A percentile compares a stretch with the other conserved stretches of the same genome.
Evolutionary conservation across 495 filamentous ascomycete species (phyloP).

Genomic region (Lichenothelia convexa): DNA sequence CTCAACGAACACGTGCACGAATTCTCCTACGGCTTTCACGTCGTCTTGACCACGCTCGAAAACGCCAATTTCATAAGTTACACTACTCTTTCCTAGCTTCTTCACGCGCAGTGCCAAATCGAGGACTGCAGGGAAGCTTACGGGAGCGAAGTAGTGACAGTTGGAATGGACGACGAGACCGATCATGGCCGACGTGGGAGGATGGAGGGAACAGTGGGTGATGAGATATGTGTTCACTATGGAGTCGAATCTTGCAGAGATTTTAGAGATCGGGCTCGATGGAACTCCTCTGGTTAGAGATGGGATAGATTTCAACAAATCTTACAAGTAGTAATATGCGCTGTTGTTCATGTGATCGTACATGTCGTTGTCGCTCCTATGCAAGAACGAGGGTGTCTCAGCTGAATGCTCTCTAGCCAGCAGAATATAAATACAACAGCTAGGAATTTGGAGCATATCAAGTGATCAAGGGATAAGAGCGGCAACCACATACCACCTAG

Average conservation of each 20-base stretch:
- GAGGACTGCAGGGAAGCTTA: conserved; percentile 65
- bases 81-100: conserved; percentile 68
- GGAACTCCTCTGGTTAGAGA: background rate
- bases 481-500: conserved; percentile 52
- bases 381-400: background rate
- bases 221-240: conserved; percentile 85
- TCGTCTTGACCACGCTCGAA: conserved; percentile 58
- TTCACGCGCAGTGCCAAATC: conserved; percentile 71
- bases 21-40: conserved; percentile 71
- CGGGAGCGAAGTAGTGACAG: conserved; percentile 67
- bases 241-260: conserved; percentile 45
- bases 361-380: conserved; percentile 88
- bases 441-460: background rate
- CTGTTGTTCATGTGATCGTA: conserved; percentile 76
- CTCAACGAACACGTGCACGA: conserved; percentile 79
- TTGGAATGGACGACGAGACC: conserved; percentile 69
- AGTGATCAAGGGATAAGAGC: background rate
- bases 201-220: conserved; percentile 54
- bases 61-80: conserved; percentile 81
- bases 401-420: background rate
- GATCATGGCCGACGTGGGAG: conserved; percentile 47
- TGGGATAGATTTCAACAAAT: background rate
- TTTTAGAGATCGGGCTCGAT: conserved; percentile 17
- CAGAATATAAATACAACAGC: conserved; percentile 2
- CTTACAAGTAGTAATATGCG: conserved; percentile 57